Evolutionary conservation across 208 protist genomes (phyloP), one percentile per base, ranked within the genome.

Genomic region (Leishmania braziliensis): DNA sequence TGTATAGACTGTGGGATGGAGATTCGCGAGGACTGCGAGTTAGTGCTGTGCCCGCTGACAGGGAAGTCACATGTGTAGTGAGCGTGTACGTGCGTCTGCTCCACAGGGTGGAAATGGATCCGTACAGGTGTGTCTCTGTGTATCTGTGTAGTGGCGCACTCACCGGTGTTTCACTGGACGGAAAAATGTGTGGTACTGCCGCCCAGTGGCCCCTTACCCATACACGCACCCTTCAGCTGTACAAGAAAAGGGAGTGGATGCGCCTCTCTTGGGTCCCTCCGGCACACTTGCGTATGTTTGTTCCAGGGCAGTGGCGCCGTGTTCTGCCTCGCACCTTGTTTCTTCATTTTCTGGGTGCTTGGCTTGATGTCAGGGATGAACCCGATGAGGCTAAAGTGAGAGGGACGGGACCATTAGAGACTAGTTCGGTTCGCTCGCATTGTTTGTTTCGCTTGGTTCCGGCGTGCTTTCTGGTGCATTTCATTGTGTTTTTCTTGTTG

Each of bases 1-100:
- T 95, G 89, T 78, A 80, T 84, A 18, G 91, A 95, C 76, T 95
- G 91, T 66, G 89, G 90, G 12, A 74, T 78, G 50, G 84, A 88
- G 29, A 95, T 95, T 46, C 46, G 66, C 23, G 88, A 93, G 46
- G 63, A 77, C 36, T 73, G 60, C 33, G 68, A 63, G 29, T 68
- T 10, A 5, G 23, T 66, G 0, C 29, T 92, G n/a, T 95, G 90
- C 79, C 88, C 91, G 12, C 56, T 95, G 26, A 90, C 91, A 1
- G 88, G 83, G 14, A 90, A 90, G 75, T 62, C 89, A 2, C 90
- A 95, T 80, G 62, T 72, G 26, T 94, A 69, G 84, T 48, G 33
- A 12, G 23, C 12, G 14, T 54, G n/a, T 60, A 26, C 36, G 33
- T 54, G 74, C n/a, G 29, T 46, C 50, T 39, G 26, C 33, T 10